Base-by-base conservation (phyloP, 768 basidiomycete species). In the Favolaschia claudopus region DNA sequence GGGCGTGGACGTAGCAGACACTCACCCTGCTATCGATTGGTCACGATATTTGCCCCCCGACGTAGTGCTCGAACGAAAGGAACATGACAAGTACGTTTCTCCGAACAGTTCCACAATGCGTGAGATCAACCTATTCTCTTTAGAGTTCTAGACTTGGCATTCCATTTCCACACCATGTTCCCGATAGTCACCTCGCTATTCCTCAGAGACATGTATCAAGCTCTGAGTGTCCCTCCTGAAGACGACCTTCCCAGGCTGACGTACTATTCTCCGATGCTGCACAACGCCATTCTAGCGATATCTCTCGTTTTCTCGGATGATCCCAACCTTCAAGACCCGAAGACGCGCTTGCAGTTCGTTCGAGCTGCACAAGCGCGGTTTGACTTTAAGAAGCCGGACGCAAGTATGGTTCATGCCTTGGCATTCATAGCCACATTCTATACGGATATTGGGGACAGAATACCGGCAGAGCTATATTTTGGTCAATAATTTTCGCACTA, bases 181-280 rank as follows among this genome's bases (percentile, higher is more conserved):
- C 43, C n/a, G 9, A 24, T 78, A 48, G 70, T 78, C 7, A 77
- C 78, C 9, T 68, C 70, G 34, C 70, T 78, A 34, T 79, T 79
- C 65, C 67, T 74, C 12, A 71, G 76, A 14, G 78, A 79, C 65
- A 78, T 79, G 78, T 69, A 72, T 46, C 72, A 72, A 44, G 70
- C 67, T 22, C 67, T 79, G 25, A 67, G 57, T 36, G 37, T 64
- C 7, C 69, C 75, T 2, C 58, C 42, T 2, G 50, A 49, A 3
- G 43, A 61, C 1, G 61, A 67, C 0, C 65, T 63, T 36, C 66
- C 70, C 3, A 73, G 71, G 38, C 67, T 69, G 8, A 63, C 75
- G 31, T 79, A 83, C 55, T 84, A 83, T 68, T 82, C 81, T 14
- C 81, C 82, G 1, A 76, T 83, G 73, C 71, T 83, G 12, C 82